These are phyloP conservation scores for Wickerhamomyces alni DNA, from an alignment of 805 yeast genomes.

Conservation along the genomic window DNA sequence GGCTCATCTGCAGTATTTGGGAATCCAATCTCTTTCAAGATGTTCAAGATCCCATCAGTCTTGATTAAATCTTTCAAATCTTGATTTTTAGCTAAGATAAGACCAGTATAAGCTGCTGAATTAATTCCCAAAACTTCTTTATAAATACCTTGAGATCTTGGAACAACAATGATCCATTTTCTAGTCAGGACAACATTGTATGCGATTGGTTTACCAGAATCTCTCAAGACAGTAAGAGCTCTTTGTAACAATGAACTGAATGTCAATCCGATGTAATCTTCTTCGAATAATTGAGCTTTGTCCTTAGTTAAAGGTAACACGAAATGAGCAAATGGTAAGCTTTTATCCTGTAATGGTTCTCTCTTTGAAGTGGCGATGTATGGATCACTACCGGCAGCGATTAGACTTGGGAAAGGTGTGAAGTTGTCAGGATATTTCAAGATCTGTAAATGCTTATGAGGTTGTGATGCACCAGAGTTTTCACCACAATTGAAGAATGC, in stretches of 20 bases:
- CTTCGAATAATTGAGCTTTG: slow-evolving; percentile 35
- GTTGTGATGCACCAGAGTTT: slow-evolving; percentile 89
- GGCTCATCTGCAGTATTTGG: slow-evolving; percentile 50
- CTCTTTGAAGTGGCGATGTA: slow-evolving; percentile 48
- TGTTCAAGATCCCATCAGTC: slow-evolving; percentile 37
- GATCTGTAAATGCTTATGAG: slow-evolving; percentile 89
- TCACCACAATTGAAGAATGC: slow-evolving; percentile 89
- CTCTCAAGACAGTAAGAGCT: slow-evolving; percentile 59
- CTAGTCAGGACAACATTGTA: slow-evolving; percentile 81
- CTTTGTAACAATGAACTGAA: slow-evolving; percentile 72
- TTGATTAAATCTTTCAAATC: slow-evolving; percentile 43
- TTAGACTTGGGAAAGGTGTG: slow-evolving; percentile 48
- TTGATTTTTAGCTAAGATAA: slow-evolving; percentile 67
- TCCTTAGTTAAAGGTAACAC: slow-evolving; percentile 53
- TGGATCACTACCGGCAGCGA: slow-evolving; percentile 38
- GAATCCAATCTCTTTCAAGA: slow-evolving; percentile 64
- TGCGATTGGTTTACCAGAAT: slow-evolving; percentile 43
- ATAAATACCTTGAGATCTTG: slow-evolving; percentile 57
- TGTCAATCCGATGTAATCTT: slow-evolving; percentile 56
- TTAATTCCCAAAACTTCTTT: slow-evolving; percentile 51
- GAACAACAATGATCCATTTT: slow-evolving; percentile 82
- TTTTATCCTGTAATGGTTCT: slow-evolving; percentile 58
- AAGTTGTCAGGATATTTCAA: slow-evolving; percentile 61
- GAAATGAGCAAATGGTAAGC: slow-evolving; percentile 75
- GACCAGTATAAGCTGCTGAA: slow-evolving; percentile 75